Conservation (phyloP, 805 yeast genomes). For the Wickerhamomyces rabaulensis region DNA sequence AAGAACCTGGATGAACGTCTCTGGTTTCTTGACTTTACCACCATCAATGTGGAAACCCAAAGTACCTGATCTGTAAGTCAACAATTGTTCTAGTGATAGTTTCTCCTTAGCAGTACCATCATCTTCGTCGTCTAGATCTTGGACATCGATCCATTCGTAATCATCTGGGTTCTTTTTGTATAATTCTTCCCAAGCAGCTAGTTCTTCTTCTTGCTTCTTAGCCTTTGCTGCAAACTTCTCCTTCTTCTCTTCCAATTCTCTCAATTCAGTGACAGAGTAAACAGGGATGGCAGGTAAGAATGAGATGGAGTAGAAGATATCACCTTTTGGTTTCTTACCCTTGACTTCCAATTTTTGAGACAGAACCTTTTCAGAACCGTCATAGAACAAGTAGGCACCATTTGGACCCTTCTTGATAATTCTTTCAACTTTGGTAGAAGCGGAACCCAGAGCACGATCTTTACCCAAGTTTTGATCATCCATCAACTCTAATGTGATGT, state of each 20-base stretch:
- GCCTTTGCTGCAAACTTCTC: conserved; percentile 32
- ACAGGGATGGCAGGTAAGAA: conserved; percentile 65
- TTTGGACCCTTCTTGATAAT: conserved; percentile 42
- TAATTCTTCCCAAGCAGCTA: conserved; percentile 42
- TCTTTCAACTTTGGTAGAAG: conserved; percentile 44
- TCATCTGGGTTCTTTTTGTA: conserved; percentile 53
- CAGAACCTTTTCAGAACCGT: conserved; percentile 43
- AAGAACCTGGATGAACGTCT: conserved; percentile 49
- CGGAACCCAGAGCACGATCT: conserved; percentile 61
- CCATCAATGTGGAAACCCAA: conserved; percentile 46
- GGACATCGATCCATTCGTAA: conserved; percentile 56
- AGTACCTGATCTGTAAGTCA: conserved; percentile 57
- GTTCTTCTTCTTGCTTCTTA: conserved; percentile 28
- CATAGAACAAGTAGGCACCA: conserved; percentile 44
- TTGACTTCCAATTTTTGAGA: conserved; percentile 26
- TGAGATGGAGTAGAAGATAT: conserved; percentile 48
- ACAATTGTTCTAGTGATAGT: conserved; percentile 46
- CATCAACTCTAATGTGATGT: conserved; percentile 50
- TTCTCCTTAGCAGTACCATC: conserved; percentile 35
- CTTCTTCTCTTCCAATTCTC: conserved; percentile 39
- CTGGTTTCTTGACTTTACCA: conserved; percentile 46
- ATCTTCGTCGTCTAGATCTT: conserved; percentile 35
- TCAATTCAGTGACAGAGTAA: conserved; percentile 51
- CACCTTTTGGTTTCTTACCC: conserved; percentile 45
- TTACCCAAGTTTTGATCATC: conserved; percentile 62